These are phyloP conservation scores for Leccinum aurantiacum DNA, from an alignment of 768 basidiomycete species.

Conservation along the genomic window DNA sequence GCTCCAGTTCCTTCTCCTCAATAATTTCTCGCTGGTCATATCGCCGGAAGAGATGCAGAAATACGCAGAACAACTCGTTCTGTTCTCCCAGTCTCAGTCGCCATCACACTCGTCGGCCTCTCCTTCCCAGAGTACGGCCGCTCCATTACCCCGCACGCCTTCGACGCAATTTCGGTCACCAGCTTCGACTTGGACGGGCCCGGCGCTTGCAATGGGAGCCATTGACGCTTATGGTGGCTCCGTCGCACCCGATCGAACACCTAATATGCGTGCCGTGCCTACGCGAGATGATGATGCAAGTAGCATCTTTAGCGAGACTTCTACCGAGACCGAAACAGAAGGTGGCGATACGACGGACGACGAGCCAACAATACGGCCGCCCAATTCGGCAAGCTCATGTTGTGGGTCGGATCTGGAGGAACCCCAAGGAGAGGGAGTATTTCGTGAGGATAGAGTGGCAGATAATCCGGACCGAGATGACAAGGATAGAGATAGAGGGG, in stretches of 20 bases:
- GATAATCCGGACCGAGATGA: constrained; percentile 21
- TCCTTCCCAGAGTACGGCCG: constrained; percentile 21
- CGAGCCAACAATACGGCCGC: constrained; percentile 76
- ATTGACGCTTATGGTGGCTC: constrained; percentile 51
- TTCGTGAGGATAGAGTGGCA: constrained; percentile 17
- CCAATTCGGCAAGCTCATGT: constrained; percentile 40
- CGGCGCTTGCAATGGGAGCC: constrained; percentile 53
- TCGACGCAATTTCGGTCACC: constrained; percentile 22
- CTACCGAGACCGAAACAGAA: constrained; percentile 50
- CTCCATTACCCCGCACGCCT: constrained; percentile 21
- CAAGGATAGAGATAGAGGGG: constrained; percentile 30
- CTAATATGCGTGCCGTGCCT: constrained; percentile 23
- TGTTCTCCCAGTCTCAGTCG: constrained; percentile 57
- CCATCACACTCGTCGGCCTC: constrained; percentile 32
- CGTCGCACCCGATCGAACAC: constrained; percentile 35
- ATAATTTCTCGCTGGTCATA: constrained; percentile 91
- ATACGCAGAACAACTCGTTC: constrained; percentile 87
- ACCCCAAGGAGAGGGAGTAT: constrained; percentile 31
- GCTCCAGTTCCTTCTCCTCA: constrained; percentile 93
- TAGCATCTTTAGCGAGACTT: constrained; percentile 39
- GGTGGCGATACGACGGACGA: constrained; percentile 70
- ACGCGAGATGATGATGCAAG: constrained; percentile 34
- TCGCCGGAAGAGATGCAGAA: constrained; percentile 89
- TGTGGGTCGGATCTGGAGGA: constrained; percentile 39
- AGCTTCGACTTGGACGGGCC: constrained; percentile 28